These are phyloP conservation scores for Aspergillus floridensis DNA, from an alignment of 2,329 filamentous ascomycete species.

Conservation along the genomic window DNA sequence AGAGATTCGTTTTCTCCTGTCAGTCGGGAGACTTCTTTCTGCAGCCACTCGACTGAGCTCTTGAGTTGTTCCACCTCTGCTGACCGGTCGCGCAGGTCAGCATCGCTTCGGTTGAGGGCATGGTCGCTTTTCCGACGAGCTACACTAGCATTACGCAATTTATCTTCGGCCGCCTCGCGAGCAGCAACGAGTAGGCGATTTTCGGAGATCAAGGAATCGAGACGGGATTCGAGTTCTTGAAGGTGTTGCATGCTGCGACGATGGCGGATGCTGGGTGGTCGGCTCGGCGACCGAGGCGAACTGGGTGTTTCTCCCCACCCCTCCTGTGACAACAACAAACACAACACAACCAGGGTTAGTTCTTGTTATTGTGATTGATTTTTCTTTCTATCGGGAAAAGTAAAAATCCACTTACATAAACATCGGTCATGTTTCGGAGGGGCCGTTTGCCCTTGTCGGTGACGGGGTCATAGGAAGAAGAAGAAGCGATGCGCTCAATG, in stretches of 20 bases:
- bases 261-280: slow-evolving; percentile 92
- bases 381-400: neutral
- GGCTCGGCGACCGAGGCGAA: slow-evolving; percentile 87
- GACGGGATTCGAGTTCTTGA: slow-evolving; percentile 75
- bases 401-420: slow-evolving; percentile 70
- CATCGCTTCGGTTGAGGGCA: slow-evolving; percentile 62
- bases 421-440: slow-evolving; percentile 82
- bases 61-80: slow-evolving; percentile 80
- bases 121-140: slow-evolving; percentile 56
- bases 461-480: slow-evolving; percentile 67
- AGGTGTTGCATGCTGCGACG: slow-evolving; percentile 97
- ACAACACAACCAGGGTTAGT: slow-evolving; percentile 20
- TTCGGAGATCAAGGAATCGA: slow-evolving; percentile 82
- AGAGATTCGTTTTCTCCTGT: slow-evolving; percentile 80
- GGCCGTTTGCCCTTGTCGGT: slow-evolving; percentile 85
- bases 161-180: slow-evolving; percentile 66
- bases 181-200: slow-evolving; percentile 77
- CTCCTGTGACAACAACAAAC: slow-evolving; percentile 60
- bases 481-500: slow-evolving; percentile 44
- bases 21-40: slow-evolving; percentile 76
- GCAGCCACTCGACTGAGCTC: slow-evolving; percentile 73
- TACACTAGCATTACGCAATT: slow-evolving; percentile 55
- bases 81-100: slow-evolving; percentile 75
- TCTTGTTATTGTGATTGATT: neutral
- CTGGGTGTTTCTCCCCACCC: slow-evolving; percentile 82